These are phyloP conservation scores for Teratosphaeria pseudoeucalypti DNA, from an alignment of 2,329 filamentous ascomycete species.

Conservation along the genomic window DNA sequence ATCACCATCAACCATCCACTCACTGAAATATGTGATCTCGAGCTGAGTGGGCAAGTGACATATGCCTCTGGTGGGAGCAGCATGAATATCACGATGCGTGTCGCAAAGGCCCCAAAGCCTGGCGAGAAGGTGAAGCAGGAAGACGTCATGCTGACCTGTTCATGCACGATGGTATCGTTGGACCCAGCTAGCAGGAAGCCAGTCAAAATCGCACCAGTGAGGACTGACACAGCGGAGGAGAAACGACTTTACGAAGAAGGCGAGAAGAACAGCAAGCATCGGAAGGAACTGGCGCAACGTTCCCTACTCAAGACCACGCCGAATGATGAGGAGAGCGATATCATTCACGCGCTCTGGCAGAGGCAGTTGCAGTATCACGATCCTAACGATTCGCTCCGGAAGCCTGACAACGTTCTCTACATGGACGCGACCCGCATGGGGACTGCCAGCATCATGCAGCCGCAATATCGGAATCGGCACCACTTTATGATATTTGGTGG, in stretches of 20 bases:
- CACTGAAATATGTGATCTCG: constrained; percentile 67
- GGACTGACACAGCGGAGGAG: constrained; percentile 55
- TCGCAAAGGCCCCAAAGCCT: constrained; percentile 54
- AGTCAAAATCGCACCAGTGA: constrained; percentile 50
- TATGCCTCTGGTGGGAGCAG: constrained; percentile 65
- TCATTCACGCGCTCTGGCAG: constrained; percentile 66
- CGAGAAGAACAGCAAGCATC: constrained; percentile 55
- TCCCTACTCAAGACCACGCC: constrained; percentile 57
- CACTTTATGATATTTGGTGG: constrained; percentile 74
- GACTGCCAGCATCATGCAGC: constrained; percentile 65
- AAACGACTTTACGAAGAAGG: constrained; percentile 52
- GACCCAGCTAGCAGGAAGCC: constrained; percentile 58
- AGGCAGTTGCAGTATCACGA: constrained; percentile 56
- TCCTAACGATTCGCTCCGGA: constrained; percentile 43
- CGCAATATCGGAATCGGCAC: constrained; percentile 53
- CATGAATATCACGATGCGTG: constrained; percentile 64
- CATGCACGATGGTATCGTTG: constrained; percentile 68
- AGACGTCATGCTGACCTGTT: constrained; percentile 59
- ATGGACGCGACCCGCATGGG: constrained; percentile 55
- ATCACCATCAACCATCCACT: constrained; percentile 61
- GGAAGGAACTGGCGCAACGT: constrained; percentile 51
- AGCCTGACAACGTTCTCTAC: constrained; percentile 48
- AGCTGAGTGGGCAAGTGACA: constrained; percentile 58
- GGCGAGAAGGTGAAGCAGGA: constrained; percentile 47
- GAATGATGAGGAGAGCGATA: constrained; percentile 58